phyloP scores from a whole-genome alignment of 2,329 filamentous ascomycete genomes.

The Pseudocercospora macadamiae region DNA sequence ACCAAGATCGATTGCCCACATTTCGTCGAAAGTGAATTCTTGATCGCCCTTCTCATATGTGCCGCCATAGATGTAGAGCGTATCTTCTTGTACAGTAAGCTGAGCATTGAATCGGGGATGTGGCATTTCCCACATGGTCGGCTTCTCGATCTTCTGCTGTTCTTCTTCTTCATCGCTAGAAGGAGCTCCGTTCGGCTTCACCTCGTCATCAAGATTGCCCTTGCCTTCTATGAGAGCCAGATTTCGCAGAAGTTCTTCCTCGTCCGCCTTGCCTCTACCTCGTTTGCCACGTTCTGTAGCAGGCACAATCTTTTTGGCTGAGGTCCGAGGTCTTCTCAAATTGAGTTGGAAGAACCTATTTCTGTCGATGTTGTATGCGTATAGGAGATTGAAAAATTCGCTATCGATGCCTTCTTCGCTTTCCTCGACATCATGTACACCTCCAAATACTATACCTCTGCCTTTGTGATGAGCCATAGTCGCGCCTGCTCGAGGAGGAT shows the following conservation, averaged over 20 bases:
- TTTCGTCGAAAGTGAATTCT: slow-evolving; percentile 93
- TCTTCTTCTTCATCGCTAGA: slow-evolving; percentile 53
- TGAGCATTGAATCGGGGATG: slow-evolving; percentile 90
- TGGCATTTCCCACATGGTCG: slow-evolving; percentile 77
- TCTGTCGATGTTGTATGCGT: slow-evolving; percentile 91
- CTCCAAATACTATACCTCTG: slow-evolving; percentile 88
- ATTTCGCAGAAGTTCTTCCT: slow-evolving; percentile 86
- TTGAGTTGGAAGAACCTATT: slow-evolving; percentile 90
- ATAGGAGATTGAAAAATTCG: slow-evolving; percentile 92
- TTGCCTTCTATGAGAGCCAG: slow-evolving; percentile 83
- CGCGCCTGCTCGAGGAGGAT: slow-evolving; percentile 79
- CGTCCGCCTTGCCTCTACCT: slow-evolving; percentile 82
- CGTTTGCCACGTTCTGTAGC: slow-evolving; percentile 59
- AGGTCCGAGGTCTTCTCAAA: slow-evolving; percentile 69
- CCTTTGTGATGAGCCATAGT: slow-evolving; percentile 96
- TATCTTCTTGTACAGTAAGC: slow-evolving; percentile 86
- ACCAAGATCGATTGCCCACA: slow-evolving; percentile 90
- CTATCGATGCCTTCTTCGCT: slow-evolving; percentile 83
- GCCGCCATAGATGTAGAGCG: slow-evolving; percentile 90
- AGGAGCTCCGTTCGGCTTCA: slow-evolving; percentile 38
- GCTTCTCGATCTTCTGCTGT: slow-evolving; percentile 55
- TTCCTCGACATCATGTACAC: slow-evolving; percentile 67
- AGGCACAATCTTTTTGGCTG: slow-evolving; percentile 57
- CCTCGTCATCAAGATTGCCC: slow-evolving; percentile 58
- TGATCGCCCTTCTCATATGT: slow-evolving; percentile 94